Conservation (phyloP, 805 yeast species). For the Myxozyma neotropica region DNA sequence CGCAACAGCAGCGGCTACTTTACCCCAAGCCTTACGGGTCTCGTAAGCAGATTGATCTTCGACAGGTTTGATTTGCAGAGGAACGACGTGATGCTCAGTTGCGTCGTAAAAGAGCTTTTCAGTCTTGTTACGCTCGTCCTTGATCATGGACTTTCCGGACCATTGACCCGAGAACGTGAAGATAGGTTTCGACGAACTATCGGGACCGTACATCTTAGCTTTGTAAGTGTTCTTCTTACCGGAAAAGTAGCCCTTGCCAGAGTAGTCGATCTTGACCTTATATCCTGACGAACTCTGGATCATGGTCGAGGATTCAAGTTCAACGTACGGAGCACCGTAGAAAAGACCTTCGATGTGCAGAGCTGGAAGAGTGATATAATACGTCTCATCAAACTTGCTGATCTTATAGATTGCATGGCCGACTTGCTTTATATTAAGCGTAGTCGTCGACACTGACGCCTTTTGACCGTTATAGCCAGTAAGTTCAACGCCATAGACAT, state of each 20-base stretch:
- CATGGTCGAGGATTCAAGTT: constrained; percentile 83
- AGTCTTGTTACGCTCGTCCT: constrained; percentile 55
- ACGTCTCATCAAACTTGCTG: constrained; percentile 62
- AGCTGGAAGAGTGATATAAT: constrained; percentile 86
- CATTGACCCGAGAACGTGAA: constrained; percentile 89
- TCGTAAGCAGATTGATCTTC: constrained; percentile 80
- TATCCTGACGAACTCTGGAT: constrained; percentile 84
- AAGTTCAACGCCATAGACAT: constrained; percentile 63
- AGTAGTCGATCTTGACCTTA: constrained; percentile 69
- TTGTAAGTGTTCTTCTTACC: constrained; percentile 94
- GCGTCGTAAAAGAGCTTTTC: constrained; percentile 41
- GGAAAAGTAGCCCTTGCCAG: constrained; percentile 92
- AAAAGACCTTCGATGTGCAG: constrained; percentile 92
- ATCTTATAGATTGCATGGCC: constrained; percentile 78
- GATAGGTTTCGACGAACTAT: constrained; percentile 52
- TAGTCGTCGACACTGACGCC: constrained; percentile 72
- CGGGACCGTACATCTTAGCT: constrained; percentile 68
- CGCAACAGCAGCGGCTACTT: constrained; percentile 85
- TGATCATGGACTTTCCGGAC: constrained; percentile 74
- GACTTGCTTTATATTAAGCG: constrained; percentile 83
- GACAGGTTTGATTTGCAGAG: constrained; percentile 73
- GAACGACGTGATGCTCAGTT: constrained; percentile 51
- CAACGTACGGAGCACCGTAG: constrained; percentile 91
- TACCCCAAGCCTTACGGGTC: constrained; percentile 84
- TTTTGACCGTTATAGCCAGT: constrained; percentile 91